Conservation (phyloP, 768 basidiomycete genomes). For the Tylopilus subfusipes region DNA sequence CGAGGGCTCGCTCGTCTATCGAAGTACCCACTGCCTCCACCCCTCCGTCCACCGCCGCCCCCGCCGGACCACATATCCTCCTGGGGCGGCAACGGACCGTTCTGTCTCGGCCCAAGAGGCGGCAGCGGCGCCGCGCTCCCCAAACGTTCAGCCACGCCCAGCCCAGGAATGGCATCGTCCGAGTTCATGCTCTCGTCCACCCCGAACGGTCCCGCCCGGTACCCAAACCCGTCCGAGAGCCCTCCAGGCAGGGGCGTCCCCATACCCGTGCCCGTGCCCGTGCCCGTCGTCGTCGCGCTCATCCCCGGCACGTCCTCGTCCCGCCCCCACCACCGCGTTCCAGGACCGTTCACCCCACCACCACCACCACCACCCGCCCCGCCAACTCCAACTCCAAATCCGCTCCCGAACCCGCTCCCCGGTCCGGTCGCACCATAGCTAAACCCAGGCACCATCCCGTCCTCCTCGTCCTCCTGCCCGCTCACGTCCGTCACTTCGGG, state of each 20-base stretch:
- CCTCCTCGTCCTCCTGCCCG: slow-evolving; percentile 71
- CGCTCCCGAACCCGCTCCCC: slow-evolving; percentile 7
- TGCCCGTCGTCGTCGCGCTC: background rate
- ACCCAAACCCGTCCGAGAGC: slow-evolving; percentile 20
- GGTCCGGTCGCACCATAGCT: slow-evolving; percentile 35
- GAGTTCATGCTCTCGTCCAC: slow-evolving; percentile 30
- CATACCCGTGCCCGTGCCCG: slow-evolving; percentile 23
- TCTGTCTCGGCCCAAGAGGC: slow-evolving; percentile 33
- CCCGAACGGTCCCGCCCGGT: slow-evolving; percentile 24
- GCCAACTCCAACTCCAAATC: slow-evolving; percentile 24
- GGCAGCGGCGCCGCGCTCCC: slow-evolving; percentile 5
- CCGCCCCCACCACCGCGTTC: slow-evolving; percentile 42
- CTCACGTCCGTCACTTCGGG: slow-evolving; percentile 59
- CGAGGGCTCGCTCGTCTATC: slow-evolving; percentile 25
- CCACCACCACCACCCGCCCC: too few species aligned
- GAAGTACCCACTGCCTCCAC: slow-evolving; percentile 33
- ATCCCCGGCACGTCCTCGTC: slow-evolving; percentile 38
- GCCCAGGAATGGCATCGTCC: slow-evolving; percentile 66
- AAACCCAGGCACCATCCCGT: slow-evolving; percentile 72
- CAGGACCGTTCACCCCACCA: slow-evolving; percentile 16
- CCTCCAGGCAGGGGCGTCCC: slow-evolving; percentile 18
- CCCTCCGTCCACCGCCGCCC: slow-evolving; percentile 32
- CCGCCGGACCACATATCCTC: slow-evolving; percentile 47
- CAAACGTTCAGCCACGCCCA: slow-evolving; percentile 40
- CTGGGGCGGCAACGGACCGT: slow-evolving; percentile 43